phyloP scores from a whole-genome alignment of 148 eudicot genomes.

The Camellia lanceoleosa region DNA sequence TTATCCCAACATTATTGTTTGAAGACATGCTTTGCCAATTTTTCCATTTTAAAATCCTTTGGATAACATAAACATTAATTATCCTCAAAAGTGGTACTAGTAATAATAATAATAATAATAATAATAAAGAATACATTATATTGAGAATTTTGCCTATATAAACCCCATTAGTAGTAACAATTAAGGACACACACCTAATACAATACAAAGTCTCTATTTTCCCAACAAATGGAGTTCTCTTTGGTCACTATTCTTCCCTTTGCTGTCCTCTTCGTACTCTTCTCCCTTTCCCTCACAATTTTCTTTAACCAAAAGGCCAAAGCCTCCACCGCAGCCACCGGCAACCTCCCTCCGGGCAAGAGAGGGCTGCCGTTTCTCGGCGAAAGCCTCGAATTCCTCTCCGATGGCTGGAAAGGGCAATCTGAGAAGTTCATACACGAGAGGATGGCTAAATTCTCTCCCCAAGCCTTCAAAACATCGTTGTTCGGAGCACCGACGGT shows the following conservation, averaged over 20 bases:
- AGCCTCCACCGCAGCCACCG: too few relatives aligned
- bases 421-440: slow-evolving; percentile 30
- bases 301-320: neutral
- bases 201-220: too few relatives aligned
- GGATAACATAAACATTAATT: too few relatives aligned
- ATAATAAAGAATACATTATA: too few relatives aligned
- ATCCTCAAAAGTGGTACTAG: too few relatives aligned
- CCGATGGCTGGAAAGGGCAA: slow-evolving; percentile 32
- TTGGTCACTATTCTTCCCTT: slow-evolving; percentile 1
- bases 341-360: slow-evolving; percentile 39
- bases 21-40: too few relatives aligned
- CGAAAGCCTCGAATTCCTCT: slow-evolving; percentile 35
- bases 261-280: slow-evolving; percentile 4
- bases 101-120: too few relatives aligned
- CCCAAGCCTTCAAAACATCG: slow-evolving; percentile 11
- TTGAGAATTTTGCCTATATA: too few relatives aligned
- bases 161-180: too few relatives aligned
- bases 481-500: slow-evolving; percentile 28
- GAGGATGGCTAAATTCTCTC: slow-evolving; percentile 13
- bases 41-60: too few relatives aligned
- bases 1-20: too few relatives aligned
- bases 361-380: slow-evolving; percentile 41
- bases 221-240: neutral
- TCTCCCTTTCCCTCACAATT: neutral
- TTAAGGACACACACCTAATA: too few relatives aligned